Evolutionary conservation across 345 rosid genomes (phyloP), one percentile per base, ranked within the genome.

Genomic region (Melastoma malabathricum): DNA sequence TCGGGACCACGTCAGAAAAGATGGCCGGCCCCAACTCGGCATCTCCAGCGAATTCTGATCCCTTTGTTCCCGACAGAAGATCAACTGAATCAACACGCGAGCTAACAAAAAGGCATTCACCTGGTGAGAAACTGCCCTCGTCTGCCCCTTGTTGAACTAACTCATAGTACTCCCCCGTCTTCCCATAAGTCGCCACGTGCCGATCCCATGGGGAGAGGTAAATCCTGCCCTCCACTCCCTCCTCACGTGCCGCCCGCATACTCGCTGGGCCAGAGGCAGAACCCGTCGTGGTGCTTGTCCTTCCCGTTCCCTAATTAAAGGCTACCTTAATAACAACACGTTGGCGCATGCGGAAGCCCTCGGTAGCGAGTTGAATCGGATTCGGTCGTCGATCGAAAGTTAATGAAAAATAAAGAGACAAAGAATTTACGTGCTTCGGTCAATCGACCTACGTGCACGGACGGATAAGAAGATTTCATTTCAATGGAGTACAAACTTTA

Each of bases 181-280:
- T 75, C 34, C 98, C 98, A 51, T 78, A 90, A 23, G 57, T 44
- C 4, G 3, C 41, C 56, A 86, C 92, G 61, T 90, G 98, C 6
- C 89, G 80, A 71, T 90, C 96, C 98, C 98, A 90, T 0, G 96
- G 98, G 14, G 96, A 90, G 15, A 86, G 76, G 58, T 90, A 86
- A 4, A 90, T 60, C 51, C 96, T 92, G 53, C 86, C 65, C 12
- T 54, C 73, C 29, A 84, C 31, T 0, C 89, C 93, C 39, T 70
- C 81, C 18, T 64, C 78, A 43, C 52, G 63, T 12, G 96, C 79
- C 5, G 89, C 94, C 51, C 64, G 19, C 86, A 69, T 73, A 86
- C 31, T 66, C 73, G 46, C 73, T 76, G 2, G 89, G 94, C 98
- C 96, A 90, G 61, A 90, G 69, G 50, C 94, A 90, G 69, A 90